Conservation (phyloP, 2,329 filamentous ascomycete species). For the Pyrenochaeta sp. region DNA sequence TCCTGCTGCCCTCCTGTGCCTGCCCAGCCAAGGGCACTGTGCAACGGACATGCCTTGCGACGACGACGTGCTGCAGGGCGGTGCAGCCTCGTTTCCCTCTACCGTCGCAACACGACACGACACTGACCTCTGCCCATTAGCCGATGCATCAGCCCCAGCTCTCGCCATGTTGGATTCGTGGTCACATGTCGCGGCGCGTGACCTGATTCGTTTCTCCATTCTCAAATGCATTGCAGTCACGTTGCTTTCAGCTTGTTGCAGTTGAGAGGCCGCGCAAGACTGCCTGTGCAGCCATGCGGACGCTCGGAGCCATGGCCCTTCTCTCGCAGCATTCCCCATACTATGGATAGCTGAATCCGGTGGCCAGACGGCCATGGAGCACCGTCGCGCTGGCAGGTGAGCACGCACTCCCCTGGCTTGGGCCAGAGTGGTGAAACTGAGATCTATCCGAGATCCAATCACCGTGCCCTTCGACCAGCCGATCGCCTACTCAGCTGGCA, state of each 20-base stretch:
- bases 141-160: conserved; percentile 29
- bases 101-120: conserved; percentile 7
- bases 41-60: conserved; percentile 3
- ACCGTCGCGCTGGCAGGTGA: conserved; percentile 13
- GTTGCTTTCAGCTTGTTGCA: conserved; percentile 22
- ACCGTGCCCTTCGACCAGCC: conserved; percentile 6
- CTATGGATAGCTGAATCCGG: conserved; percentile 22
- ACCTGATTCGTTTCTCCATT: conserved; percentile 12
- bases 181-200: conserved; percentile 28
- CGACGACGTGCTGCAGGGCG: conserved; percentile 1
- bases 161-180: conserved; percentile 6
- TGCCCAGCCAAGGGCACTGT: not conserved
- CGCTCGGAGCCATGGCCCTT: conserved; percentile 5
- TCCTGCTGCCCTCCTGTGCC: too few relatives aligned
- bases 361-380: conserved; percentile 22
- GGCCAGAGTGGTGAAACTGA: conserved; percentile 17
- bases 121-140: too few relatives aligned
- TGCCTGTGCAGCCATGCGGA: conserved; percentile 13
- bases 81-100: conserved; percentile 14
- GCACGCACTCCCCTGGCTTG: conserved; percentile 1
- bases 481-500: not conserved
- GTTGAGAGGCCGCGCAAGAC: conserved; percentile 28
- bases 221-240: conserved; percentile 6
- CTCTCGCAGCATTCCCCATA: conserved; percentile 13
- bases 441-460: conserved; percentile 14